Conservation (phyloP, 2,329 filamentous ascomycete species). For the Penicillium expansum region DNA sequence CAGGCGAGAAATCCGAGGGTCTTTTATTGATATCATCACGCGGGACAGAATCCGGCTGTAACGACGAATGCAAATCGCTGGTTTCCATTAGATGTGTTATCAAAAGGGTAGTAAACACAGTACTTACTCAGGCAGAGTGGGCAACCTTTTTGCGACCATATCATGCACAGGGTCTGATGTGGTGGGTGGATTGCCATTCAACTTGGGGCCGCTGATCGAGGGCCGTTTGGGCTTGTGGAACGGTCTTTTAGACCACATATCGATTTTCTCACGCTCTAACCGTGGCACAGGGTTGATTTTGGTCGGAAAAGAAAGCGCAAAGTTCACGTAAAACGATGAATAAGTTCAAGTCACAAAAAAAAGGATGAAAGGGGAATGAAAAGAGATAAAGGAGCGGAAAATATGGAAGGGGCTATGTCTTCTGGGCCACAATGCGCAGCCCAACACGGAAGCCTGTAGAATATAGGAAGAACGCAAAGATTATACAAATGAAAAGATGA, state of each 20-base stretch:
- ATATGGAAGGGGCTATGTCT: background rate
- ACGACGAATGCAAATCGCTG: conserved; percentile 12
- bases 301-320: background rate
- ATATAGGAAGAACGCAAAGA: background rate
- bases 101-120: background rate
- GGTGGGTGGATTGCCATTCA: conserved; percentile 44
- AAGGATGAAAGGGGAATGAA: background rate
- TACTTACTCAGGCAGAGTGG: conserved; percentile 27
- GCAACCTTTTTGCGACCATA: conserved; percentile 30
- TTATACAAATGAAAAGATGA: background rate
- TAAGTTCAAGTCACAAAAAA: background rate
- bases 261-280: conserved; percentile 18
- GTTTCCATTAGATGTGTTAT: conserved; percentile 1
- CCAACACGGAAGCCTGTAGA: conserved; percentile 1
- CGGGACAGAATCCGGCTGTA: background rate
- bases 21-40: conserved; percentile 2
- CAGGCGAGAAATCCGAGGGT: conserved; percentile 18
- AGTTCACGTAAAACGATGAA: background rate
- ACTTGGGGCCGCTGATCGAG: conserved; percentile 45
- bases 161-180: conserved; percentile 32
- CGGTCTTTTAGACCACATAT: conserved; percentile 55
- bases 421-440: background rate
- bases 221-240: conserved; percentile 49
- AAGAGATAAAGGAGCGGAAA: background rate
- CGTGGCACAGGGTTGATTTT: background rate